Percentiles rank a stretch among this genome's conserved stretches.
These are phyloP conservation scores for Porcisia hertigi DNA, from an alignment of 208 protist species.

Conservation along the genomic window DNA sequence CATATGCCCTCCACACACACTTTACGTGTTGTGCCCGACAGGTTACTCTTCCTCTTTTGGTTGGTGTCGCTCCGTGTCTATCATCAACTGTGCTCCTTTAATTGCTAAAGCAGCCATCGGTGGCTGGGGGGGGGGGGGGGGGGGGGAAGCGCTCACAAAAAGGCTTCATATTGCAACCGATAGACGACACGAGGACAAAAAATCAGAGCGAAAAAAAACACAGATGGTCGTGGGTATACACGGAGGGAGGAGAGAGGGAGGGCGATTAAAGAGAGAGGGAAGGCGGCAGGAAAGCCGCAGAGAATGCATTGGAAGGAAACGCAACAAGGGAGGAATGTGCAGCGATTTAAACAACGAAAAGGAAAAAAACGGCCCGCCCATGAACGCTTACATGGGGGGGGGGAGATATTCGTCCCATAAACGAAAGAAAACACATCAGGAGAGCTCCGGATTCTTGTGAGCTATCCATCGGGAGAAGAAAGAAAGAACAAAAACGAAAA, in stretches of 20 bases:
- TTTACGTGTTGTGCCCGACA: too few relatives aligned
- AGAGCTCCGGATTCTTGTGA: slow-evolving; percentile 3
- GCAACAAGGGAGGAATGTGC: not conserved
- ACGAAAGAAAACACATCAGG: not conserved
- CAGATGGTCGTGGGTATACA: too few relatives aligned
- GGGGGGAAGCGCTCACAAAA: not conserved
- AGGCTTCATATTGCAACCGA: too few relatives aligned
- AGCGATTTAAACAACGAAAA: too few relatives aligned
- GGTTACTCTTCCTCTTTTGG: too few relatives aligned
- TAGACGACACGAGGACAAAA: too few relatives aligned
- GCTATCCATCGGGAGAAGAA: not conserved
- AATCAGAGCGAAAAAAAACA: too few relatives aligned
- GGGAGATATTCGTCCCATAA: not conserved
- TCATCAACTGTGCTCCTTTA: too few relatives aligned
- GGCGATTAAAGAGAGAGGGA: not conserved
- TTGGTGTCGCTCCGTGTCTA: too few relatives aligned
- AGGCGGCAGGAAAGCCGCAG: not conserved
- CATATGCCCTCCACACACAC: too few relatives aligned
- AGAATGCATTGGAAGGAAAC: not conserved
- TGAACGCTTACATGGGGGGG: not conserved
- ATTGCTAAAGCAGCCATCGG: not conserved
- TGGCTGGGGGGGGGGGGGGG: not conserved
- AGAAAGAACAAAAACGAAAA: not conserved
- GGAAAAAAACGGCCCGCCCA: not conserved
- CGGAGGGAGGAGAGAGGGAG: too few relatives aligned